Percentiles rank a stretch among this genome's conserved stretches.
Conservation (phyloP, 768 basidiomycete species). For the Neoboletus magnificus region DNA sequence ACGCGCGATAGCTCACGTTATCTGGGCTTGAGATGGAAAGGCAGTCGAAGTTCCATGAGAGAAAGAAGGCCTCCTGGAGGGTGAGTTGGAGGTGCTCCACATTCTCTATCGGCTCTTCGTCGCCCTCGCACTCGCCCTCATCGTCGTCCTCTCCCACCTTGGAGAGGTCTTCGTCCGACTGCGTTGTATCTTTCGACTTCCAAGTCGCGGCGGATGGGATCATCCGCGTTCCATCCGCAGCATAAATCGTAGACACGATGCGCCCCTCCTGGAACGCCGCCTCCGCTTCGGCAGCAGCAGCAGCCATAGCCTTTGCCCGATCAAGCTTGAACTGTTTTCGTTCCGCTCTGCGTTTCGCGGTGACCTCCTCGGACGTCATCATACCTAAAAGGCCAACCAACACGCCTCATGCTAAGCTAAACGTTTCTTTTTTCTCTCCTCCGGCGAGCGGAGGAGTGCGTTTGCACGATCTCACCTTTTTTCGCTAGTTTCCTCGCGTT, state of each 20-base stretch:
- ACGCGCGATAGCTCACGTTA: constrained; percentile 46
- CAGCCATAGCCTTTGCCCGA: constrained; percentile 83
- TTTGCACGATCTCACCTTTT: constrained; percentile 43
- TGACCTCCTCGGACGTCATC: constrained; percentile 87
- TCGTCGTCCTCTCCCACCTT: constrained; percentile 24
- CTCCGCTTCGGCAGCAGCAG: constrained; percentile 77
- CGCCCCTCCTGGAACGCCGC: constrained; percentile 70
- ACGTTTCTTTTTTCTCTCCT: background rate
- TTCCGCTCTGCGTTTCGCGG: constrained; percentile 81
- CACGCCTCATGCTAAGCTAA: background rate
- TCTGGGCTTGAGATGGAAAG: constrained; percentile 63
- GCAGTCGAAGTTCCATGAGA: constrained; percentile 81
- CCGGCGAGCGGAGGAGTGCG: background rate
- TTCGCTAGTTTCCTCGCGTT: constrained; percentile 53
- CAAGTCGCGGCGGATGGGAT: constrained; percentile 83
- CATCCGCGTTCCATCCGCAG: constrained; percentile 40
- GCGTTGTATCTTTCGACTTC: constrained; percentile 46
- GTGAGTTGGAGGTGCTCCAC: constrained; percentile 91
- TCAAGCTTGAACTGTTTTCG: constrained; percentile 92
- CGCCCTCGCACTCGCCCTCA: constrained; percentile 19
- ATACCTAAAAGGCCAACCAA: background rate
- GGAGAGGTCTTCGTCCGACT: constrained; percentile 11
- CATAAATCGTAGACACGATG: constrained; percentile 56
- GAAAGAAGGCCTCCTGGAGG: constrained; percentile 85
- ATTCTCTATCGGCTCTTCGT: constrained; percentile 59